Conservation (phyloP, 148 eudicot species). For the Vaccinium vitisidaea region DNA sequence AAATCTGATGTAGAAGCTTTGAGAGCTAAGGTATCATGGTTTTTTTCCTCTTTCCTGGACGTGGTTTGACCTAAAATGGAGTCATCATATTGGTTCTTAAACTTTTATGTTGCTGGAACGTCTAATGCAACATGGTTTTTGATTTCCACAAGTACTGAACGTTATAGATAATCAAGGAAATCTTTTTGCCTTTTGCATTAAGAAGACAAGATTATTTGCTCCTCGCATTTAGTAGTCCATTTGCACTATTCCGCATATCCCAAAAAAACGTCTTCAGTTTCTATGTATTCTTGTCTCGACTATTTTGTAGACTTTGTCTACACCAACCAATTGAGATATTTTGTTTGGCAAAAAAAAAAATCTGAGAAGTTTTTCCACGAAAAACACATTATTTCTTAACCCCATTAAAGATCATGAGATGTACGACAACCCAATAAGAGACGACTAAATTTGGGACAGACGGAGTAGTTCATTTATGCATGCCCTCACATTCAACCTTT, state of each 20-base stretch:
- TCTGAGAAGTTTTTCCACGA: too few species aligned
- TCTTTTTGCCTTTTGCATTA: slow-evolving; percentile 1
- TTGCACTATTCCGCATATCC: neutral
- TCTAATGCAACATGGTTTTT: neutral
- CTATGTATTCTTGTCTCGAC: neutral
- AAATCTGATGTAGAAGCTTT: slow-evolving; percentile 91
- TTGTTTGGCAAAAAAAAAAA: too few species aligned
- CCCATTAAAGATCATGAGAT: neutral
- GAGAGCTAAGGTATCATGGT: slow-evolving; percentile 76
- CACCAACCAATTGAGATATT: too few species aligned
- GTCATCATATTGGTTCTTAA: neutral
- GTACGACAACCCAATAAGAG: neutral
- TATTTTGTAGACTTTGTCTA: neutral
- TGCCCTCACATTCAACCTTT: neutral
- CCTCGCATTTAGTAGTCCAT: neutral
- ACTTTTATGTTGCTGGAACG: neutral
- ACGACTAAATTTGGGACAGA: neutral
- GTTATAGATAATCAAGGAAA: neutral
- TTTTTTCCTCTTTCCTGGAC: neutral
- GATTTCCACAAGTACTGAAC: neutral
- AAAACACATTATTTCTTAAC: neutral
- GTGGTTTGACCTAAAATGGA: neutral
- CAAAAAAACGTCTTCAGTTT: neutral
- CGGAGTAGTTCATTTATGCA: neutral
- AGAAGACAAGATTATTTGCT: neutral